These are phyloP conservation scores for Xylariaceae sp. DNA, from an alignment of 2,329 filamentous ascomycete species.

Conservation along the genomic window DNA sequence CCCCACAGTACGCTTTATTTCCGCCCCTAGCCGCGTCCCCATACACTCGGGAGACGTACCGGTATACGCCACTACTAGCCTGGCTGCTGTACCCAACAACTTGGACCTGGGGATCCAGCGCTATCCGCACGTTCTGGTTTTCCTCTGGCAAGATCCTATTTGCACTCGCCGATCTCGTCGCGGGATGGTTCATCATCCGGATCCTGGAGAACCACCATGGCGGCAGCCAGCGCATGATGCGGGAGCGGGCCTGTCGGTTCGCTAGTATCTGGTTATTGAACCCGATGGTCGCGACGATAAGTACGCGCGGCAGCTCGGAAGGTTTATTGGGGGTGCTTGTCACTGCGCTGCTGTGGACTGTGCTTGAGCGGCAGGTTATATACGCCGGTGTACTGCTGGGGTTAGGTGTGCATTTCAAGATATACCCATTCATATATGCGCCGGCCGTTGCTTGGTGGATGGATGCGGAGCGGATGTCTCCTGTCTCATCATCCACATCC, in stretches of 20 bases:
- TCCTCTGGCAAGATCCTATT: slow-evolving; percentile 87
- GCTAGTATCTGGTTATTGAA: slow-evolving; percentile 91
- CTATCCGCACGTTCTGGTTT: too few relatives aligned
- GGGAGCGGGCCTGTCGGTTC: slow-evolving; percentile 63
- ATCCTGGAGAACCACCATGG: slow-evolving; percentile 38
- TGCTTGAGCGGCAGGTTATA: slow-evolving; percentile 55
- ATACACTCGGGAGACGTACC: slow-evolving; percentile 88
- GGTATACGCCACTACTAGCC: slow-evolving; percentile 90
- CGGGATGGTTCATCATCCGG: slow-evolving; percentile 59
- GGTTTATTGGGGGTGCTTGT: slow-evolving; percentile 84
- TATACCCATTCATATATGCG: slow-evolving; percentile 96
- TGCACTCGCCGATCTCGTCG: slow-evolving; percentile 74
- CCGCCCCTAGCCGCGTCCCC: too few relatives aligned
- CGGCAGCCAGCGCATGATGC: too few relatives aligned
- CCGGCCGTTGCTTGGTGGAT: slow-evolving; percentile 78
- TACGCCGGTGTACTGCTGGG: slow-evolving; percentile 75
- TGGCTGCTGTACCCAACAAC: slow-evolving; percentile 85
- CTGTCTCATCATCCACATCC: not conserved
- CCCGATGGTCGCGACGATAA: slow-evolving; percentile 97
- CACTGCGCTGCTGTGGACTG: slow-evolving; percentile 78
- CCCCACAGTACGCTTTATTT: too few relatives aligned
- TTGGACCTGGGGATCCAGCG: slow-evolving; percentile 20
- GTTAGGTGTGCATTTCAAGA: slow-evolving; percentile 91
- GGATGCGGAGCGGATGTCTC: slow-evolving; percentile 49
- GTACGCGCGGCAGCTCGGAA: slow-evolving; percentile 90